Evolutionary conservation across 768 basidiomycete genomes (phyloP), one percentile per base, ranked within the genome.

Genomic region (Podaxis pistillaris): DNA sequence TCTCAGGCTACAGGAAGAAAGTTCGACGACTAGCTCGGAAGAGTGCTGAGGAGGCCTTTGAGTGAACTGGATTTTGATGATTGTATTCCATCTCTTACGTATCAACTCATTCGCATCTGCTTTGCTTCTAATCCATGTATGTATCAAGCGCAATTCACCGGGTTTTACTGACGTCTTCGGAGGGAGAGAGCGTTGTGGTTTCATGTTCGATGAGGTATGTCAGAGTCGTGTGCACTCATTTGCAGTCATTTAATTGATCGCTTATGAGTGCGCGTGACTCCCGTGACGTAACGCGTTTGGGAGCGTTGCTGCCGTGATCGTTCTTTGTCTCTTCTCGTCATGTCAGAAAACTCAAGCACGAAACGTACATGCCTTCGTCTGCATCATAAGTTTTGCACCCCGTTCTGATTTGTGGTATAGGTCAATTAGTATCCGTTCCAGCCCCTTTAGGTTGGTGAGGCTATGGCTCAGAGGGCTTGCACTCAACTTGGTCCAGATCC

Each of bases 1-100:
- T 60, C 71, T 37, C 67, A 91, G 94, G 72, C 1, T 99, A 98
- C 78, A 91, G 84, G 86, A 98, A 97, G 90, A 96, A 94, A 77
- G 96, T 99, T 59, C 88, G 95, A 68, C 85, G 93, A 65, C 76
- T 98, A 66, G 96, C 86, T 52, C 84, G 96, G 64, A 81, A 81
- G 75, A 91, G 90, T 68, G 96, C 95, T 11, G 96, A 98, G 72
- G 95, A 95, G 70, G 90, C 87, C 1, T 92, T 83, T 68, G 91
- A 94, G 69, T 91, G 70, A 79, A 66, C 22, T n/a, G 8, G 26
- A 54, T 58, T 40, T 62, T 19, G 37, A 38, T 11, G 22, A n/a
- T 56, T 56, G 44, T n/a, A 49, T 51, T 12, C n/a, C 30, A 56
- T 22, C 26, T 41, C 36, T 56, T 62, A 22, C 54, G 38, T 56